Evolutionary conservation across 2,329 filamentous ascomycete species (phyloP).

Genomic region (Malbranchea cinnamomea): DNA sequence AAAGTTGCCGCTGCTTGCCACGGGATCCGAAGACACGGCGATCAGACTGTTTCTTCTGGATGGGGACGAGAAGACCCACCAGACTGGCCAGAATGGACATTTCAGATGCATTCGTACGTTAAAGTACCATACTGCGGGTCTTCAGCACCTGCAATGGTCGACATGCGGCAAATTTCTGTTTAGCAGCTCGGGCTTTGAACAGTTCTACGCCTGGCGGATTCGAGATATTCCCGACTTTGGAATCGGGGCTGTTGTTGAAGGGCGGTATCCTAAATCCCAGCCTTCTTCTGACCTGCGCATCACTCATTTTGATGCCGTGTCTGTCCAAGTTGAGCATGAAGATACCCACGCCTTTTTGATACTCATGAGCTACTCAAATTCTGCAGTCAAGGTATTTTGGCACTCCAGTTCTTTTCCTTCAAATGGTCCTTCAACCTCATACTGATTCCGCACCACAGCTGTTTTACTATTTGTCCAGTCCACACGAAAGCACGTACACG

Average conservation of each 20-base stretch:
- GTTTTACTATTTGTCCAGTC: constrained; percentile 25
- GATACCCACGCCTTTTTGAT: constrained; percentile 37
- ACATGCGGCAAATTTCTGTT: constrained; percentile 53
- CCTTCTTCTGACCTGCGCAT: constrained; percentile 57
- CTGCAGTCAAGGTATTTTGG: constrained; percentile 45
- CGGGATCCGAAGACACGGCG: constrained; percentile 55
- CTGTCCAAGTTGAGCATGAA: constrained; percentile 13
- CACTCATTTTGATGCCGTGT: constrained; percentile 55
- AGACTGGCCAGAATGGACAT: constrained; percentile 11
- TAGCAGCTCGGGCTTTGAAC: constrained; percentile 75
- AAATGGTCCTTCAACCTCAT: constrained; percentile 8
- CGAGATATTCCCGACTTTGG: constrained; percentile 37
- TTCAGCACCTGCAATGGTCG: constrained; percentile 70
- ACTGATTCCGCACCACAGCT: constrained; percentile 24
- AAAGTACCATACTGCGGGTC: constrained; percentile 65
- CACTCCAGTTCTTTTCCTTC: constrained; percentile 2
- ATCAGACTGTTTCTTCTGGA: constrained; percentile 50
- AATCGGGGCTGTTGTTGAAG: constrained; percentile 39
- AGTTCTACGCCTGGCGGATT: constrained; percentile 74
- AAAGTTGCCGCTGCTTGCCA: constrained; percentile 38
- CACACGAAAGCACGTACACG: constrained; percentile 14
- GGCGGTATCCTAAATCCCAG: constrained; percentile 32
- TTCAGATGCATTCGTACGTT: constrained; percentile 47
- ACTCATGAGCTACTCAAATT: constrained; percentile 71
- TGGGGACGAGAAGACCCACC: constrained; percentile 6